Conservation (phyloP, 257 asterid genomes). For the Henckelia pumila region DNA sequence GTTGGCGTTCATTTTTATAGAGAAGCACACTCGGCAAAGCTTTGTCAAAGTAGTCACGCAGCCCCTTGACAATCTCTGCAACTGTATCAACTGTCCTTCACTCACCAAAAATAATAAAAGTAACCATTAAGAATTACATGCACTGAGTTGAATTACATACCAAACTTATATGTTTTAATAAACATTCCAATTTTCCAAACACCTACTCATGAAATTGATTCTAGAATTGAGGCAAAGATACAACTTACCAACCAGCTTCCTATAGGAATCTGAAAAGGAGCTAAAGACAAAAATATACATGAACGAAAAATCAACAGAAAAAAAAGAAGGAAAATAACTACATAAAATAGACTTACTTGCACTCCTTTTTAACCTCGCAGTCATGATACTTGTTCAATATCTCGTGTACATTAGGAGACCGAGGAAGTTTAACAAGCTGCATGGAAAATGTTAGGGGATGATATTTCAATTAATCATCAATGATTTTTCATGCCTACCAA, state of each 20-base stretch:
- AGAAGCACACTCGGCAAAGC: conserved; percentile 67
- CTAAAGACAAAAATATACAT: neutral
- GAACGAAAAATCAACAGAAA: neutral
- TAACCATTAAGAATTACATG: neutral
- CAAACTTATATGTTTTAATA: neutral
- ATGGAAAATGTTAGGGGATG: conserved; percentile 24
- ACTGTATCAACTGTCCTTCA: conserved; percentile 52
- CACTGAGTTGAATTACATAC: neutral
- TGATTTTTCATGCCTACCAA: conserved; percentile 1
- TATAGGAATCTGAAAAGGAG: neutral
- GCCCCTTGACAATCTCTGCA: conserved; percentile 50
- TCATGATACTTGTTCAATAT: conserved; percentile 57
- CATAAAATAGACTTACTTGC: conserved; percentile 38
- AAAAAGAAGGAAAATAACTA: neutral
- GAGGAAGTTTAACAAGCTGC: conserved; percentile 80
- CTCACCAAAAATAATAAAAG: conserved; percentile 27
- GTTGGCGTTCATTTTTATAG: conserved; percentile 67
- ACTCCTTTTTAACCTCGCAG: conserved; percentile 51
- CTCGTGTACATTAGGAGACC: conserved; percentile 61
- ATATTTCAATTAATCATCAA: conserved; percentile 9
- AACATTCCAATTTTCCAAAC: neutral
- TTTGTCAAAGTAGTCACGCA: conserved; percentile 64
- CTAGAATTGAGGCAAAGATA: neutral
- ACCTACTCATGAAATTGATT: too few species aligned
- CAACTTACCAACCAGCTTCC: neutral